A percentile compares a stretch with the other conserved stretches of the same genome.
phyloP scores from a whole-genome alignment of 106 monocot genomes.

The Dendrobium huoshanense region DNA sequence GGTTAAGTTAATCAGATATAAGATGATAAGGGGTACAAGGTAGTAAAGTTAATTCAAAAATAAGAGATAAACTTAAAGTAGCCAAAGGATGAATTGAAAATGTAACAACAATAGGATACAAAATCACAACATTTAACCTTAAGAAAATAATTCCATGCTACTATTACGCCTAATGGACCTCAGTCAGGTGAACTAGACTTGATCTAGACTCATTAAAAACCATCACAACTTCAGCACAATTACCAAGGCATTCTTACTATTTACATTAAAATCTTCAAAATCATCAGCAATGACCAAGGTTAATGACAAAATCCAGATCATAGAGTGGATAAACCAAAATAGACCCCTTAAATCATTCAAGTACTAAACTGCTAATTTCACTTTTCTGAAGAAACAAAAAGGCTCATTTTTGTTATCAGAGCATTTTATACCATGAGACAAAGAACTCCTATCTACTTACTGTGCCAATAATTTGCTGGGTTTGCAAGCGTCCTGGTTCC shows the following conservation, averaged over 20 bases:
- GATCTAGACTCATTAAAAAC: not conserved
- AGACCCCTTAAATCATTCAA: not conserved
- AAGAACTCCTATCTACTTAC: slow-evolving; percentile 34
- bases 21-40: not conserved
- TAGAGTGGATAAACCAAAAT: not conserved
- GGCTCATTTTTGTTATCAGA: not conserved
- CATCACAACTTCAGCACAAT: not conserved
- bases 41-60: not conserved
- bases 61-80: not conserved
- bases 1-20: not conserved
- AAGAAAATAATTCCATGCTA: not conserved
- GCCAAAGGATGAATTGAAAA: not conserved
- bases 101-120: not conserved
- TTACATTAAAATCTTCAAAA: not conserved
- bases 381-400: not conserved
- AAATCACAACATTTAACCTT: not conserved
- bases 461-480: slow-evolving; percentile 88
- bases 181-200: not conserved
- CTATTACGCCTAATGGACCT: not conserved
- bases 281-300: not conserved
- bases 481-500: slow-evolving; percentile 94
- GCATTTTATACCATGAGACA: no score
- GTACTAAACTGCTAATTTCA: not conserved
- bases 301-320: not conserved
- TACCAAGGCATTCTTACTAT: not conserved